phyloP scores from a whole-genome alignment of 208 protist species.

The Spongospora subterranea region DNA sequence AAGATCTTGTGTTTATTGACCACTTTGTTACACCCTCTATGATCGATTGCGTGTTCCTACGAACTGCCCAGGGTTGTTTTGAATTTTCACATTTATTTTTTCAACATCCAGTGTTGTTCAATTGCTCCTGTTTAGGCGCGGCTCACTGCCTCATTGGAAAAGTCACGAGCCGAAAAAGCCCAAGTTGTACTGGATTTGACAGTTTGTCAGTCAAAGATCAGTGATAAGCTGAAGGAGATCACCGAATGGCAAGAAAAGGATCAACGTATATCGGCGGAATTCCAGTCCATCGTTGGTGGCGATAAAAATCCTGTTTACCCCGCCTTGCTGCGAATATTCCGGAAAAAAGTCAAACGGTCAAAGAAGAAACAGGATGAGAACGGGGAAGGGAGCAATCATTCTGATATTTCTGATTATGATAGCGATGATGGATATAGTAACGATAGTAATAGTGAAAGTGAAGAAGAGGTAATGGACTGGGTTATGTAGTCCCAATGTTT shows the following conservation, averaged over 20 bases:
- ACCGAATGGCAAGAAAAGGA: constrained; percentile 78
- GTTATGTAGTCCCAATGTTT: constrained; percentile 60
- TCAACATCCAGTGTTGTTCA: background rate
- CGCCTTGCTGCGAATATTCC: constrained; percentile 86
- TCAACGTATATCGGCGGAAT: constrained; percentile 79
- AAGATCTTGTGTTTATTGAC: constrained; percentile 70
- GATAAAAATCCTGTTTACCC: constrained; percentile 71
- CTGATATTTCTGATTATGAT: constrained; percentile 71
- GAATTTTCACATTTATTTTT: too few species aligned
- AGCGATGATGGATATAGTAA: constrained; percentile 79
- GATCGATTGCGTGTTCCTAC: too few species aligned
- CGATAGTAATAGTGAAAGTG: constrained; percentile 82
- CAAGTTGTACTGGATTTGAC: constrained; percentile 76
- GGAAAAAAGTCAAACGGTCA: constrained; percentile 86
- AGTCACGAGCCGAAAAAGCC: constrained; percentile 75
- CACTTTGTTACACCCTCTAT: too few species aligned
- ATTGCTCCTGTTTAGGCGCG: background rate
- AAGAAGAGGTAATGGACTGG: constrained; percentile 69
- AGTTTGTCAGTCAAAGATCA: constrained; percentile 75
- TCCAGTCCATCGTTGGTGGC: constrained; percentile 77
- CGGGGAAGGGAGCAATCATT: constrained; percentile 78
- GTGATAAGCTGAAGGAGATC: constrained; percentile 74
- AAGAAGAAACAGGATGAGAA: constrained; percentile 66
- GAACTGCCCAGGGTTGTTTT: too few species aligned
- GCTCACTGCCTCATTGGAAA: constrained; percentile 83